Percentiles rank a stretch among this genome's conserved stretches.
phyloP scores from a whole-genome alignment of 106 monocot species.

The Phalaenopsis equestris region DNA sequence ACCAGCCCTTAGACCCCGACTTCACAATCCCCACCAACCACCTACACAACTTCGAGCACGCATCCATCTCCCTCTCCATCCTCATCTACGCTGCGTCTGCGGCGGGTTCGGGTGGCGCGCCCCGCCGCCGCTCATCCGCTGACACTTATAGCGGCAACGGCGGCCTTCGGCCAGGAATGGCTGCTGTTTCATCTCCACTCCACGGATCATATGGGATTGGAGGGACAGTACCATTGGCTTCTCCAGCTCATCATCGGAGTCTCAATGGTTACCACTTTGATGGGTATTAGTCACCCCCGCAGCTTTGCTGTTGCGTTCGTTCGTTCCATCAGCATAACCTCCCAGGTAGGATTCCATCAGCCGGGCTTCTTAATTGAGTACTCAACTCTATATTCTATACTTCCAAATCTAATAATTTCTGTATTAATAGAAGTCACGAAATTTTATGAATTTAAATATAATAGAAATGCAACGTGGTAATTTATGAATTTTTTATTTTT shows the following conservation, averaged over 20 bases:
- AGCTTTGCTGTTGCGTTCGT: conserved; percentile 50
- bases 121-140: conserved; percentile 13
- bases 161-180: conserved; percentile 55
- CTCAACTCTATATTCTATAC: too few relatives aligned
- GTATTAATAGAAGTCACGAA: too few relatives aligned
- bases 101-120: conserved; percentile 11
- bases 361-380: too few relatives aligned
- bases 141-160: conserved; percentile 31
- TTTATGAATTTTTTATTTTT: too few relatives aligned
- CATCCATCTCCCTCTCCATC: conserved; percentile 44
- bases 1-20: conserved; percentile 53
- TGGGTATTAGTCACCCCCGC: conserved; percentile 27
- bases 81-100: conserved; percentile 37
- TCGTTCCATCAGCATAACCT: conserved; percentile 54
- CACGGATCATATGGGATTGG: conserved; percentile 76
- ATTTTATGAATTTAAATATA: too few relatives aligned
- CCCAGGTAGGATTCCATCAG: too few relatives aligned
- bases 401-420: too few relatives aligned
- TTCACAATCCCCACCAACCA: conserved; percentile 57
- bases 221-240: conserved; percentile 76
- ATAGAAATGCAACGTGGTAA: too few relatives aligned
- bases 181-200: conserved; percentile 79
- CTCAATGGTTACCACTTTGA: conserved; percentile 42
- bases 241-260: conserved; percentile 51
- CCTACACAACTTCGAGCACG: conserved; percentile 73